phyloP scores from a whole-genome alignment of 192 early-diverging fungal species.

The Backusella liffmaniae region DNA sequence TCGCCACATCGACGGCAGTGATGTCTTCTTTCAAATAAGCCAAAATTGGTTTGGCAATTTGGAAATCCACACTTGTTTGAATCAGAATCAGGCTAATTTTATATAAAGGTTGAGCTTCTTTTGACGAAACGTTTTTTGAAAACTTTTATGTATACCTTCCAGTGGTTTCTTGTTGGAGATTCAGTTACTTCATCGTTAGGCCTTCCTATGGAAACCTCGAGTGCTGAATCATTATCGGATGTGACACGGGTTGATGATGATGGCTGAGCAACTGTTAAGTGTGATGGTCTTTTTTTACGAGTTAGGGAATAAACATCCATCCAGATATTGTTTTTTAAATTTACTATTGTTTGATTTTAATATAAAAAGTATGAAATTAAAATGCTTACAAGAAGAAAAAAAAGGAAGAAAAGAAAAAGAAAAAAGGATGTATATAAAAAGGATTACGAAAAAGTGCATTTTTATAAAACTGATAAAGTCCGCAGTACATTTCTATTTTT shows the following conservation, averaged over 20 bases:
- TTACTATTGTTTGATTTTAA: neutral
- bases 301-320: conserved; percentile 33
- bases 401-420: neutral
- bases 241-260: neutral
- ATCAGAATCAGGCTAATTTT: conserved; percentile 27
- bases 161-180: conserved; percentile 19
- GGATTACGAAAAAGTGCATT: neutral
- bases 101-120: neutral
- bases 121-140: neutral
- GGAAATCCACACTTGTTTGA: conserved; percentile 23
- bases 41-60: conserved; percentile 21
- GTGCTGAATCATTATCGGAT: conserved; percentile 14
- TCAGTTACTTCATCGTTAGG: conserved; percentile 7
- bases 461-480: neutral
- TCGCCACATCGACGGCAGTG: conserved; percentile 39
- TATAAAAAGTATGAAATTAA: neutral
- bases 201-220: conserved; percentile 10
- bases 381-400: neutral
- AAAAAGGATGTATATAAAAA: neutral
- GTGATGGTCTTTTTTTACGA: conserved; percentile 25
- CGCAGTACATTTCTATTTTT: conserved; percentile 7
- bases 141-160: conserved; percentile 20
- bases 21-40: conserved; percentile 38
- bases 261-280: conserved; percentile 22
- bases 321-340: neutral